Evolutionary conservation across 257 asterid genomes (phyloP), one percentile per base, ranked within the genome.

Genomic region (Eucommia ulmoides): DNA sequence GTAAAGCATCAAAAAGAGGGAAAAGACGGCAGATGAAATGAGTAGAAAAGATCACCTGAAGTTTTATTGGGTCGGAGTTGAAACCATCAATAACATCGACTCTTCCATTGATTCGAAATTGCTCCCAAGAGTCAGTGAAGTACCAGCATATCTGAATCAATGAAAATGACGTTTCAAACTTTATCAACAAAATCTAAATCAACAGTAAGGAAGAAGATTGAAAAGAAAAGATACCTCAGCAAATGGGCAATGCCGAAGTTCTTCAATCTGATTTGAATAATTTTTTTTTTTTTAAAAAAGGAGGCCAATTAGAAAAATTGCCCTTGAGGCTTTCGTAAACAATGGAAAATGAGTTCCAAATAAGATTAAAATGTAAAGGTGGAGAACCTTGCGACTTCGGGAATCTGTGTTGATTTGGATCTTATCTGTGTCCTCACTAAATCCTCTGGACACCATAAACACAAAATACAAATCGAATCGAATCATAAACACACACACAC

Each of bases 61-160:
- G 77, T 71, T 84, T 88, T 24, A 65, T 24, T 17, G 74, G 84
- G 60, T 81, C 81, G 29, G 80, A 63, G 67, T 67, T 80, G 4
- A 75, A 62, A 21, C 70, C 87, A 55, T 84, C 94, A 49, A 84
- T 74, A 49, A 80, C 62, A 58, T 80, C 95, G 24, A 84, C 74
- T n/a, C 33, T 59, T 20, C 95, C 95, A 50, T 71, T 70, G 23
- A 88, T 80, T 48, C 95, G 84, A 42, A 77, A 82, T 57, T 84
- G 97, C 76, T 88, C 95, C 97, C 97, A 82, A n/a, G 94, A 53
- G 38, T 80, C 93, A 16, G 93, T 74, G 66, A 88, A 84, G 66
- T 88, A 88, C 97, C 97, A 88, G 61, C 97, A 84, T 45, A 88
- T 71, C 97, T 88, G 60, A 59, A 62, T 50, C 49, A 62, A 45